Conservation (phyloP, 2,329 filamentous ascomycete genomes). For the Blastomyces parvus region DNA sequence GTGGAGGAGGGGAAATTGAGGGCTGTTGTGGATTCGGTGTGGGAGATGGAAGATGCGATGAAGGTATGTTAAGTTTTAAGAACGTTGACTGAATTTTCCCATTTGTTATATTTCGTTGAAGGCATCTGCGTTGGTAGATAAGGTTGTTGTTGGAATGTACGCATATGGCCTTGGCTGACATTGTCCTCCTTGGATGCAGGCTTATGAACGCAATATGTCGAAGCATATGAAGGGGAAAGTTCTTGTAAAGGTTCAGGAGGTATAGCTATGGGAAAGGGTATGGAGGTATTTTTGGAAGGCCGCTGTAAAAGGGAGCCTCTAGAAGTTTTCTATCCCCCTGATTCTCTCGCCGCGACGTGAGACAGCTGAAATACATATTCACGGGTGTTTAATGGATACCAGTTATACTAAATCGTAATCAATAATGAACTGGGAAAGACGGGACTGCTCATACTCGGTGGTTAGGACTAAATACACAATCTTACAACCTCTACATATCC, state of each 20-base stretch:
- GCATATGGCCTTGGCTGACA: background rate
- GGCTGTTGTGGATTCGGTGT: slow-evolving; percentile 1
- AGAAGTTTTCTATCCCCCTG: background rate
- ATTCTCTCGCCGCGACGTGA: background rate
- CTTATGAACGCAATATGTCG: slow-evolving; percentile 1
- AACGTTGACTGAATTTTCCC: background rate
- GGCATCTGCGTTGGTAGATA: background rate
- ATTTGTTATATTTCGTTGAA: background rate
- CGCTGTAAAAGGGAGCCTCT: too few species aligned
- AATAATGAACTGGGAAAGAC: background rate
- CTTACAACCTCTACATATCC: too few species aligned
- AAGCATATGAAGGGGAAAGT: slow-evolving; percentile 1
- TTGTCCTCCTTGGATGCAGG: background rate
- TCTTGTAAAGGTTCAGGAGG: background rate
- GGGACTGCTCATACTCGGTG: background rate
- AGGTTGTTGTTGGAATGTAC: background rate
- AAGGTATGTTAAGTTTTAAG: background rate
- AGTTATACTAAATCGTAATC: background rate
- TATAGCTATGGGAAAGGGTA: background rate
- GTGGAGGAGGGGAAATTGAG: background rate
- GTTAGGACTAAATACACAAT: too few species aligned
- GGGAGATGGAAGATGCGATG: slow-evolving; percentile 1
- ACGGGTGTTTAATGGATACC: background rate
- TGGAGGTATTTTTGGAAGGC: background rate
- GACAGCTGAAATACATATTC: background rate